A percentile compares a stretch with the other conserved stretches of the same genome.
phyloP scores from a whole-genome alignment of 108 stramenopile genomes.

The Schizochytrium sp. region DNA sequence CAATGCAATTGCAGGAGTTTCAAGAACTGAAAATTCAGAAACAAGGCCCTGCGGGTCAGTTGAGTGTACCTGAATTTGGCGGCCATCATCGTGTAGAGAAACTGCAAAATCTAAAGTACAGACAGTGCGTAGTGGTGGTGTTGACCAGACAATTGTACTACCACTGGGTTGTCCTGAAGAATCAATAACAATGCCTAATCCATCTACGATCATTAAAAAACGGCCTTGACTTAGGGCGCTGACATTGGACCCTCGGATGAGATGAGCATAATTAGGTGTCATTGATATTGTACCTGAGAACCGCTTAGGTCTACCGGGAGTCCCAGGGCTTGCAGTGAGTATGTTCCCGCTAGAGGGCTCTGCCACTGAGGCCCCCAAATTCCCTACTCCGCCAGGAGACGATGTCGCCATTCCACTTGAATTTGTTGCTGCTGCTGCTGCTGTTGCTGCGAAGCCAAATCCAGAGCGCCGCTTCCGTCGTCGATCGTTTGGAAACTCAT shows the following conservation, averaged over 20 bases:
- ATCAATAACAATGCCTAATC: conserved; percentile 41
- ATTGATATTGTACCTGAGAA: too few relatives aligned
- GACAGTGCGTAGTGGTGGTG: conserved; percentile 12
- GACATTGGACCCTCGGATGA: neutral
- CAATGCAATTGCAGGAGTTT: neutral
- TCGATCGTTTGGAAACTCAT: neutral
- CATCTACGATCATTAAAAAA: conserved; percentile 14
- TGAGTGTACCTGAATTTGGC: conserved; percentile 22
- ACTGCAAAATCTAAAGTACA: conserved; percentile 36
- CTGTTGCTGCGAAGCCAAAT: neutral
- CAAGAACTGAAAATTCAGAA: neutral
- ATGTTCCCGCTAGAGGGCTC: neutral
- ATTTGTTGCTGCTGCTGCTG: conserved; percentile 21
- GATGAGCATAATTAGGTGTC: neutral
- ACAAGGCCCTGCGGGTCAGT: neutral
- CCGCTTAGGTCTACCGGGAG: too few relatives aligned
- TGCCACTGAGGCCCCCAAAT: neutral
- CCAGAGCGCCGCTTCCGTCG: conserved; percentile 12
- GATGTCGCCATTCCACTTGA: neutral
- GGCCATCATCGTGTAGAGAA: conserved; percentile 23
- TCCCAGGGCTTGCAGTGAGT: too few relatives aligned
- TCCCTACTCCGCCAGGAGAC: neutral
- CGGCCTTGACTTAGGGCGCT: conserved; percentile 7
- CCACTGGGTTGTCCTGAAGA: conserved; percentile 37
- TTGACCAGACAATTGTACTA: conserved; percentile 30